Conservation (phyloP, 1,139 yeast genomes). For the Hansenula sp. region DNA sequence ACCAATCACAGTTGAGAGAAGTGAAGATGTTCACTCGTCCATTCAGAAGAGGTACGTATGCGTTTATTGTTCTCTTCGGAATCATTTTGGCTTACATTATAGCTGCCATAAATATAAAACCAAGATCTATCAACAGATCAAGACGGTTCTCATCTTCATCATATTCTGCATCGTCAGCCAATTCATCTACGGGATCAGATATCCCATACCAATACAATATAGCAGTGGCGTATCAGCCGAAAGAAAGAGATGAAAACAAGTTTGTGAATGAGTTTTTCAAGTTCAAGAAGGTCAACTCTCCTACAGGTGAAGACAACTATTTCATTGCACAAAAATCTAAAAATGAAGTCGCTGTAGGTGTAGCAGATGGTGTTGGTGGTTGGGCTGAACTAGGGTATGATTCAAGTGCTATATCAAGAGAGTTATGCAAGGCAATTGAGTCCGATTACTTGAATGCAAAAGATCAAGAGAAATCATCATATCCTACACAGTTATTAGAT, state of each 20-base stretch:
- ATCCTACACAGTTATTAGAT: conserved; percentile 49
- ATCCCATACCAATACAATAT: conserved; percentile 39
- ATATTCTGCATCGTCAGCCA: background rate
- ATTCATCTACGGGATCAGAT: conserved; percentile 5
- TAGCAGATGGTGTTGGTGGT: conserved; percentile 98
- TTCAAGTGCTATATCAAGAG: conserved; percentile 76
- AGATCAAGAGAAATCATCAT: conserved; percentile 10
- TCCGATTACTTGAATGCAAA: conserved; percentile 18
- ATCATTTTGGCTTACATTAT: conserved; percentile 19
- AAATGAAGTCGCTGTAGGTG: conserved; percentile 63
- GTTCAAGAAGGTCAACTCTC: conserved; percentile 33
- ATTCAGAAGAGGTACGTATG: conserved; percentile 20
- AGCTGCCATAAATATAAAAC: conserved; percentile 8
- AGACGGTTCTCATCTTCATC: conserved; percentile 2
- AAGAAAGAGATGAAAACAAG: conserved; percentile 50
- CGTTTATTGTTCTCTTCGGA: conserved; percentile 7
- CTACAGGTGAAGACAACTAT: conserved; percentile 87
- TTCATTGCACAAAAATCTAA: conserved; percentile 44
- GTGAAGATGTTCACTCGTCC: conserved; percentile 13
- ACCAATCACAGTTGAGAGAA: too few species aligned
- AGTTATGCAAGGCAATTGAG: conserved; percentile 46
- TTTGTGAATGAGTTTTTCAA: conserved; percentile 29
- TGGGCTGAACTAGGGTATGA: conserved; percentile 94
- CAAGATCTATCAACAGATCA: background rate
- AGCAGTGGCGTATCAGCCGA: conserved; percentile 72